phyloP scores from a whole-genome alignment of 345 rosid species.

The Anastatica hierochuntica region DNA sequence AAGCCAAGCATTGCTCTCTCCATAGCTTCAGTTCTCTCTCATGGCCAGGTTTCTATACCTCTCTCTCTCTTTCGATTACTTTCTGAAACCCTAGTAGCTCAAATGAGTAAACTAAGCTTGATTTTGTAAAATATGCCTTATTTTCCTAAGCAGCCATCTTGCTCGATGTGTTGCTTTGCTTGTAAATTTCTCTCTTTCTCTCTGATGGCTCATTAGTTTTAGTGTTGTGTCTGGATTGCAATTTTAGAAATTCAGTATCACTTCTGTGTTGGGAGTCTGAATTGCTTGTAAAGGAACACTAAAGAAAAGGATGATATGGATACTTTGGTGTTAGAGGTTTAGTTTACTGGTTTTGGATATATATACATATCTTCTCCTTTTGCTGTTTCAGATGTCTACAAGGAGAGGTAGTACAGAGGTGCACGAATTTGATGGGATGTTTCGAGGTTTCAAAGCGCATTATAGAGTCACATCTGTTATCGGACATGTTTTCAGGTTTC shows the following conservation, averaged over 20 bases:
- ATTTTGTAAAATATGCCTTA: no score
- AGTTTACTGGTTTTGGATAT: not conserved
- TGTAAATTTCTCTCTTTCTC: no score
- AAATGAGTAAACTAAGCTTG: no score
- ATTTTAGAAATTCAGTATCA: no score
- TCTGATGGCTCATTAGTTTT: no score
- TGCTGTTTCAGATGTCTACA: constrained; percentile 57
- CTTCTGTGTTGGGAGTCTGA: no score
- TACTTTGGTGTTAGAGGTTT: not conserved
- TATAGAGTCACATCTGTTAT: constrained; percentile 78
- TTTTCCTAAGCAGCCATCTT: no score
- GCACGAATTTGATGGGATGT: constrained; percentile 70
- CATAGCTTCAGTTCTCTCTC: constrained; percentile 73
- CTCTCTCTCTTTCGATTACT: not conserved
- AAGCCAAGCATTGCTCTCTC: constrained; percentile 95
- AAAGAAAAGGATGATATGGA: not conserved
- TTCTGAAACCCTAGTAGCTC: not conserved
- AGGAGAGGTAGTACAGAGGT: constrained; percentile 78
- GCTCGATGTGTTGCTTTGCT: no score
- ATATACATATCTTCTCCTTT: not conserved
- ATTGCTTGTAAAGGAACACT: not conserved
- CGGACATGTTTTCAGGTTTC: constrained; percentile 92
- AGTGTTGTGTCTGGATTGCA: no score
- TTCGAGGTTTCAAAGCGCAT: constrained; percentile 48
- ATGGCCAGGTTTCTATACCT: constrained; percentile 40